phyloP scores from a whole-genome alignment of 352 stramenopile genomes.

The Pythium dissotocum region DNA sequence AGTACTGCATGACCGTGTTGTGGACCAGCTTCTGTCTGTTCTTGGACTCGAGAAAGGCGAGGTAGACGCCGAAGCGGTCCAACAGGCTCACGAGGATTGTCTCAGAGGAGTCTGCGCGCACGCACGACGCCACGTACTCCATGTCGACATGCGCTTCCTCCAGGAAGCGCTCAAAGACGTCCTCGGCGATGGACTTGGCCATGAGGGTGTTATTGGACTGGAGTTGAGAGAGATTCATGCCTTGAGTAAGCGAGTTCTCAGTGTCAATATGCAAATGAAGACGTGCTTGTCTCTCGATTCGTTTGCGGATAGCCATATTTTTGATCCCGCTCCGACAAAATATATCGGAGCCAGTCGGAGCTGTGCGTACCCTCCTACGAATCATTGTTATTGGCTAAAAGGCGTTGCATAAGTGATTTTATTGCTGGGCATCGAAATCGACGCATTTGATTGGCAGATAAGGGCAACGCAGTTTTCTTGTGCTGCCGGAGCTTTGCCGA shows the following conservation, averaged over 20 bases:
- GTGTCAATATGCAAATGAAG: not conserved
- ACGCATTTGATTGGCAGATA: too few species aligned
- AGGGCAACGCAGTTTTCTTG: too few species aligned
- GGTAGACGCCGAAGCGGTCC: constrained; percentile 22
- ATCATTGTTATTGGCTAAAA: too few species aligned
- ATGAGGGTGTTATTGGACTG: not conserved
- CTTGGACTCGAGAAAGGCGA: constrained; percentile 14
- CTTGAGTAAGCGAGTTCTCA: not conserved
- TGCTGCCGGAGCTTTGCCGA: too few species aligned
- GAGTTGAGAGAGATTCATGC: not conserved
- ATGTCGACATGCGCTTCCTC: not conserved
- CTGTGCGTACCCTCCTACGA: too few species aligned
- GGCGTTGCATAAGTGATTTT: too few species aligned
- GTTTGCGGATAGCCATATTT: too few species aligned
- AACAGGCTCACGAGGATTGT: constrained; percentile 3
- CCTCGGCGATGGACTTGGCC: not conserved
- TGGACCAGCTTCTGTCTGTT: constrained; percentile 1
- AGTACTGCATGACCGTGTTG: constrained; percentile 22
- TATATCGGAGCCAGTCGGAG: not conserved
- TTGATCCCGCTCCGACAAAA: not conserved
- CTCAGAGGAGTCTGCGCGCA: too few species aligned
- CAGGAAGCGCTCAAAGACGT: constrained; percentile 7
- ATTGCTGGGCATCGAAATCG: too few species aligned
- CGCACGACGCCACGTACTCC: not conserved
- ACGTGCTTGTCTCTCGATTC: not conserved